Percentiles rank a stretch among this genome's conserved stretches.
Evolutionary conservation across 2,329 filamentous ascomycete species (phyloP).

Genomic region (Neobulgaria alba): DNA sequence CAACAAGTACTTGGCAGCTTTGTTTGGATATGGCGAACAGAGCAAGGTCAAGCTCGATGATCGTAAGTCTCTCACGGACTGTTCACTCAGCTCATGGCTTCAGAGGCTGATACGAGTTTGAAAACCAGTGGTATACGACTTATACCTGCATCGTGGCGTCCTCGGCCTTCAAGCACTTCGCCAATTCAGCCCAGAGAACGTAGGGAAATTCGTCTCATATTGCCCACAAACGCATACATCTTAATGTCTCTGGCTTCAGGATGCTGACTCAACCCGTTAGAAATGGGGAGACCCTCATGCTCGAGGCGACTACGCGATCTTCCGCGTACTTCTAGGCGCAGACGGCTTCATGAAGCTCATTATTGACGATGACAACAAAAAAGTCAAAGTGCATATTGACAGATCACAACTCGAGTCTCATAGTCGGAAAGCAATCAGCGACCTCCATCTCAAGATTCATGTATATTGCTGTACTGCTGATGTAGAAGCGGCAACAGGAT

Average conservation of each 20-base stretch:
- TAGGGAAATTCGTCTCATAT: background rate
- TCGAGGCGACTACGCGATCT: background rate
- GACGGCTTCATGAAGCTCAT: background rate
- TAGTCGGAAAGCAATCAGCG: background rate
- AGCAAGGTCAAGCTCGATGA: constrained; percentile 33
- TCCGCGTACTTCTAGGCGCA: background rate
- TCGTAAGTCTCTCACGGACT: constrained; percentile 27
- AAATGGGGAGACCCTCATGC: background rate
- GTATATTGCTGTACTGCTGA: background rate
- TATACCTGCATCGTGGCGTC: background rate
- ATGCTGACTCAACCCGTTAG: background rate
- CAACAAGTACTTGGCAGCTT: constrained; percentile 33
- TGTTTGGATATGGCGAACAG: constrained; percentile 34
- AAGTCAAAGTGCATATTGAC: background rate
- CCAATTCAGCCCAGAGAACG: background rate
- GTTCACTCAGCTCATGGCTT: no score
- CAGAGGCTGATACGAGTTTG: background rate
- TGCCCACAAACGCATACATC: background rate
- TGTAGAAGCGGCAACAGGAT: background rate
- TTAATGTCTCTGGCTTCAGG: background rate
- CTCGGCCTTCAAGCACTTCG: background rate
- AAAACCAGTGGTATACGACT: background rate
- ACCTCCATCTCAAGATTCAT: background rate
- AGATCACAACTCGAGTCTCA: background rate
- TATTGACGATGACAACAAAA: background rate